Base-by-base conservation (phyloP, 441 rosid genomes). In the Viola pubescens region DNA sequence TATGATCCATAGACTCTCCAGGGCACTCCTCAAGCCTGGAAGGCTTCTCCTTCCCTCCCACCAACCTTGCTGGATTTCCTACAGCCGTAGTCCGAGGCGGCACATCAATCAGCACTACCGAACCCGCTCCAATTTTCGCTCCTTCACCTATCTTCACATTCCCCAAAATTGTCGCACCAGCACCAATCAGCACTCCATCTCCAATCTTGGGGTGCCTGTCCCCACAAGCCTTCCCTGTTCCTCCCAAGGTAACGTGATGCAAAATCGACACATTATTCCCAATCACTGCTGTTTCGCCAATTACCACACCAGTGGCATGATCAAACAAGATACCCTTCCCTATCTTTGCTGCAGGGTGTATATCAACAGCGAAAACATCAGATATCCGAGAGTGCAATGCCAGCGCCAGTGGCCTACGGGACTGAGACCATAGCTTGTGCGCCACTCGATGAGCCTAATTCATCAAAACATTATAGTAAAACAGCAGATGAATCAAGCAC, bases 1-100 rank as follows among this genome's bases (percentile, higher is more conserved):
- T 92, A 45, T 92, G 97, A 79, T 92, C 97, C 98, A 92, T 92
- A 34, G 95, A 81, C 70, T 92, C 97, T 65, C 95, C 96, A 0
- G 97, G 94, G 68, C 81, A 81, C 52, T 87, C 97, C 65, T 89
- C 94, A 34, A 70, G 76, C 66, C 48, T 74, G 1, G 81, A 61
- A 0, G 91, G 91, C 61, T 68, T 81, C 59, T 84, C 91, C 70
- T 89, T 92, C 37, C 97, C 94, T 60, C 97, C 95, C 0, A 89
- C 94, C 52, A 92, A 81, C 75, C 83, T 87, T 0, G 98, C 98
- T 0, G 95, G 98, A 68, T 91, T 91, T 52, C 98, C 97, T 11
- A 89, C 90, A 0, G 82, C 90, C 2, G 90, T 87, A n/a, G 82
- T 79, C n/a, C 56, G 73, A 0, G 87, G 80, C 0, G 96, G 97